phyloP scores from a whole-genome alignment of 2,329 filamentous ascomycete genomes.

The Thermothelomyces thermophilus region DNA sequence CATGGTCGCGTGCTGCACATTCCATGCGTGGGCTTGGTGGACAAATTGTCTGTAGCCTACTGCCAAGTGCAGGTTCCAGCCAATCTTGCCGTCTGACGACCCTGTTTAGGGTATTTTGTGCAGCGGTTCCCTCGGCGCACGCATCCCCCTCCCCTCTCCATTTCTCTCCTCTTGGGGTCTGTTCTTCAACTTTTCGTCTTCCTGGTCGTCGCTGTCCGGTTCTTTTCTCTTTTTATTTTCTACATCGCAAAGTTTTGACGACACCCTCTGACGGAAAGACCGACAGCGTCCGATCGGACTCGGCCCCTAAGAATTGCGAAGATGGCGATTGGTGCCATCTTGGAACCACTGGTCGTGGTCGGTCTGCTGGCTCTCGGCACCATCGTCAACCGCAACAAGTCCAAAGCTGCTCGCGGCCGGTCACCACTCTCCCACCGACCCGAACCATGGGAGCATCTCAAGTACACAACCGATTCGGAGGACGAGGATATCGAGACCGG shows the following conservation, averaged over 20 bases:
- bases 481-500: constrained; percentile 22
- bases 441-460: constrained; percentile 27
- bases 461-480: constrained; percentile 23
- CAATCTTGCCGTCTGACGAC: too few species aligned
- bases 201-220: too few species aligned
- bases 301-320: neutral
- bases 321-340: constrained; percentile 45
- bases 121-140: too few species aligned
- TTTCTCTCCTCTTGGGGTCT: too few species aligned
- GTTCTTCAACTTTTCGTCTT: too few species aligned
- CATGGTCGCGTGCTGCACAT: too few species aligned
- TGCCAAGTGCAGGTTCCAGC: too few species aligned
- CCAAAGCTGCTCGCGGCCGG: constrained; percentile 17
- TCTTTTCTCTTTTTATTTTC: neutral
- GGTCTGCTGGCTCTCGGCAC: constrained; percentile 54
- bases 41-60: too few species aligned
- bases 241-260: too few species aligned
- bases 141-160: too few species aligned
- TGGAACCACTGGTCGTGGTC: constrained; percentile 57
- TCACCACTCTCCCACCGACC: constrained; percentile 21
- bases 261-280: neutral
- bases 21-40: too few species aligned
- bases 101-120: too few species aligned
- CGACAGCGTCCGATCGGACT: neutral
- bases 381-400: constrained; percentile 50